phyloP scores from a whole-genome alignment of 2,329 filamentous ascomycete genomes.

The Neofusicoccum sp. region DNA sequence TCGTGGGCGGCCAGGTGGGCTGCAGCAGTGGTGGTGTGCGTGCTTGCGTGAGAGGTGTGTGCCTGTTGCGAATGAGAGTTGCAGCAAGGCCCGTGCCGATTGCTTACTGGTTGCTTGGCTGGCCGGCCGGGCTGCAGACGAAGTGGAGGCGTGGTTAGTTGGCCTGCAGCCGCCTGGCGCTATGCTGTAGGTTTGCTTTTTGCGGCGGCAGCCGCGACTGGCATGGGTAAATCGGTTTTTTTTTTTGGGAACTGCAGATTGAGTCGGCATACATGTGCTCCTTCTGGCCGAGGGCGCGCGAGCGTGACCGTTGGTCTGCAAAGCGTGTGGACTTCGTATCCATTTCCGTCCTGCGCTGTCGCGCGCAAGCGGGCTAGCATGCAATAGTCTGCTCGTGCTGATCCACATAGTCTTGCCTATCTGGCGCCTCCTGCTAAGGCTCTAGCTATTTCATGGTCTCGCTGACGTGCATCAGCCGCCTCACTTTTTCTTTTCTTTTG shows the following conservation, averaged over 20 bases:
- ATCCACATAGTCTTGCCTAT: background rate
- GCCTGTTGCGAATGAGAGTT: too few relatives aligned
- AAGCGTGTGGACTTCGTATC: background rate
- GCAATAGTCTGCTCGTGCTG: constrained; percentile 6
- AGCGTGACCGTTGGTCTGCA: background rate
- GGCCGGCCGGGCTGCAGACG: background rate
- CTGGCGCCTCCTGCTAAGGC: background rate
- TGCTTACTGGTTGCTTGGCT: background rate
- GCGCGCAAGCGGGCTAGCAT: background rate
- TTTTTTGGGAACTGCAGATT: background rate
- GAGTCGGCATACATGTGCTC: constrained; percentile 16
- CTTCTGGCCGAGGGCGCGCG: background rate
- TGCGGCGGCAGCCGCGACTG: constrained; percentile 12
- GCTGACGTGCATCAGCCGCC: constrained; percentile 4
- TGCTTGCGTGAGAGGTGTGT: background rate
- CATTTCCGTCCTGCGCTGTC: background rate
- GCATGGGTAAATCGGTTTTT: background rate
- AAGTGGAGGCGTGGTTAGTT: background rate
- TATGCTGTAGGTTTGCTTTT: background rate
- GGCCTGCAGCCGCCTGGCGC: background rate
- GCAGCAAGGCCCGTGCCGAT: background rate
- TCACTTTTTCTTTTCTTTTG: constrained; percentile 5
- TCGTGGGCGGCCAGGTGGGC: too few relatives aligned
- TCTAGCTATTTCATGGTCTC: background rate
- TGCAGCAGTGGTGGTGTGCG: background rate